A percentile compares a stretch with the other conserved stretches of the same genome.
Evolutionary conservation across 495 filamentous ascomycete genomes (phyloP).

Genomic region (Aspergillus nidulans): DNA sequence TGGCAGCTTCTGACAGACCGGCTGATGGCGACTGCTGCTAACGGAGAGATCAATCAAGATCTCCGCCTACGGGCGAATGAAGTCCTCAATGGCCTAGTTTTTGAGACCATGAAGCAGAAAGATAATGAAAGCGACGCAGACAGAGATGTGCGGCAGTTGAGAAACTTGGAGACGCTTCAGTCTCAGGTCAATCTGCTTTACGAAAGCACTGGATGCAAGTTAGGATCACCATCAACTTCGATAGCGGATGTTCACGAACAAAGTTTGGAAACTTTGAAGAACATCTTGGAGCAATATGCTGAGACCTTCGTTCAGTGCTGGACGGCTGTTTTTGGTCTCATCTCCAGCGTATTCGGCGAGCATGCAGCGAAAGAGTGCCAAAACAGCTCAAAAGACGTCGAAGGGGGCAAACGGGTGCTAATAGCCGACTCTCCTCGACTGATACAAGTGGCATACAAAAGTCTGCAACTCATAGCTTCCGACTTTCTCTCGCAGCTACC

Average conservation of each 20-base stretch:
- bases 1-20: constrained; percentile 71
- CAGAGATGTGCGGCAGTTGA: constrained; percentile 56
- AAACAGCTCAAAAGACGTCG: constrained; percentile 11
- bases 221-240: constrained; percentile 37
- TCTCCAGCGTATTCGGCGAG: constrained; percentile 72
- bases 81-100: constrained; percentile 67
- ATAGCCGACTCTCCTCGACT: constrained; percentile 64
- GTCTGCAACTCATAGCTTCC: constrained; percentile 86
- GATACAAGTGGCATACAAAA: constrained; percentile 78
- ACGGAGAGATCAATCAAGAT: constrained; percentile 45
- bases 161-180: constrained; percentile 66
- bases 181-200: constrained; percentile 52
- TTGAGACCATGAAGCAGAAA: constrained; percentile 42
- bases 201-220: constrained; percentile 19
- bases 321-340: constrained; percentile 78
- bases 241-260: constrained; percentile 81
- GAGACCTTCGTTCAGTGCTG: constrained; percentile 78
- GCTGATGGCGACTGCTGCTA: constrained; percentile 62
- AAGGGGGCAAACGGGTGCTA: constrained; percentile 24
- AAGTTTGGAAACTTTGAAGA: constrained; percentile 73
- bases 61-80: constrained; percentile 70
- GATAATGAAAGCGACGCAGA: constrained; percentile 24
- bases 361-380: constrained; percentile 20
- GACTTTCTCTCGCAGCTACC: constrained; percentile 84
- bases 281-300: constrained; percentile 82